Evolutionary conservation across 106 monocot genomes (phyloP).

Genomic region (Cymbidium sinense): DNA sequence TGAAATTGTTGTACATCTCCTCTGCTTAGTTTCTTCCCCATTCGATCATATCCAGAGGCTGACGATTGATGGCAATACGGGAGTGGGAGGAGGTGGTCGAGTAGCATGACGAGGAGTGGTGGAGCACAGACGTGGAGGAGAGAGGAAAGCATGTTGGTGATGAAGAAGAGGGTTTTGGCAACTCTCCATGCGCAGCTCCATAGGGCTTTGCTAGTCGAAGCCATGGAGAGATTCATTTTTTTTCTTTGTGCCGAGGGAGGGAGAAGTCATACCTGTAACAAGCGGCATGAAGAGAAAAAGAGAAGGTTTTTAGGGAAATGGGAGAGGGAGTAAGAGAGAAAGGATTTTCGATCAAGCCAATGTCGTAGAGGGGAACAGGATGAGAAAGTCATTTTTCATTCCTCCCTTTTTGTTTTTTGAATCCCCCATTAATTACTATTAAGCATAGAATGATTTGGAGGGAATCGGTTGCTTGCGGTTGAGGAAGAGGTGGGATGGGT

Average conservation of each 20-base stretch:
- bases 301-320: background rate
- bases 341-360: too few species aligned
- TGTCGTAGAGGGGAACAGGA: too few species aligned
- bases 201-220: background rate
- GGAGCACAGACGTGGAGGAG: conserved; percentile 44
- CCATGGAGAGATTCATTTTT: background rate
- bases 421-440: too few species aligned
- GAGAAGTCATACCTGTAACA: too few species aligned
- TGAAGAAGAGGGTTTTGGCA: conserved; percentile 45
- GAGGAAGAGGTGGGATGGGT: too few species aligned
- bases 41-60: background rate
- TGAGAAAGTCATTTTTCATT: too few species aligned
- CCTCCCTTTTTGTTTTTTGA: too few species aligned
- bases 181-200: conserved; percentile 20
- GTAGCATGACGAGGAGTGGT: conserved; percentile 34
- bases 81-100: conserved; percentile 40
- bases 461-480: too few species aligned
- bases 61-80: conserved; percentile 2
- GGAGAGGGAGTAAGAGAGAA: background rate
- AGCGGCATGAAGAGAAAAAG: background rate
- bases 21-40: too few species aligned
- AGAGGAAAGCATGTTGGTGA: conserved; percentile 35
- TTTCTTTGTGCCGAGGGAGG: background rate
- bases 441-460: too few species aligned
- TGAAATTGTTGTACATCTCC: conserved; percentile 48